These are phyloP conservation scores for Neofusicoccum sp. DNA, from an alignment of 2,329 filamentous ascomycete species.

Conservation along the genomic window DNA sequence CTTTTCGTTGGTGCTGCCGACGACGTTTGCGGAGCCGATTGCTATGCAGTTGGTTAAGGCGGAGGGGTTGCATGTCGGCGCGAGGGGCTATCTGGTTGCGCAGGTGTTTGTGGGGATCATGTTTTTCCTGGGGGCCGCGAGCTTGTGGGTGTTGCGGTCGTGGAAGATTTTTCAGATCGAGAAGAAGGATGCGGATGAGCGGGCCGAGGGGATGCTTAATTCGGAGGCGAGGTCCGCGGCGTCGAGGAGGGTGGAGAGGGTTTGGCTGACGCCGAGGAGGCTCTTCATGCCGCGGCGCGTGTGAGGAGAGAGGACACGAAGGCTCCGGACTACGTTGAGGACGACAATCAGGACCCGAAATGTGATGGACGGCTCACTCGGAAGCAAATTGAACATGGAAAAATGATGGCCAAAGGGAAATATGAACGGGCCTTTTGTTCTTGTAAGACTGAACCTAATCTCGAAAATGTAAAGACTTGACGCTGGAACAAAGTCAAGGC, in stretches of 20 bases:
- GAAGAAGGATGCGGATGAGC: neutral
- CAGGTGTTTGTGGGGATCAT: slow-evolving; percentile 13
- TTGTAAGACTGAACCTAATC: no score
- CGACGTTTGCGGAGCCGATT: slow-evolving; percentile 28
- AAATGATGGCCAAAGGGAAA: no score
- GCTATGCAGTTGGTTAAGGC: slow-evolving; percentile 25
- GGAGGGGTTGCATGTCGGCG: slow-evolving; percentile 17
- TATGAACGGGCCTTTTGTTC: no score
- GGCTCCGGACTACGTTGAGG: no score
- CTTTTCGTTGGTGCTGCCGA: slow-evolving; percentile 25
- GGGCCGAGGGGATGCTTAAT: slow-evolving; percentile 18
- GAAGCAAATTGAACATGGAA: no score
- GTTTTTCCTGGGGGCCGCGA: slow-evolving; percentile 3
- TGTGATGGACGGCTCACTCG: no score
- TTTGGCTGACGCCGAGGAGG: neutral
- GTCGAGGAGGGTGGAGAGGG: neutral
- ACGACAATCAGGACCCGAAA: no score
- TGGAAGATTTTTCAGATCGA: slow-evolving; percentile 16
- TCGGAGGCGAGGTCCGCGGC: neutral
- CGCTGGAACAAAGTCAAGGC: no score
- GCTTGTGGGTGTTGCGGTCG: slow-evolving; percentile 10
- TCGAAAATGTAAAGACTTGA: no score
- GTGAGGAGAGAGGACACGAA: no score
- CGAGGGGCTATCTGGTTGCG: neutral
- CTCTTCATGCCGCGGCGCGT: neutral